Evolutionary conservation across 2,329 filamentous ascomycete species (phyloP).

Genomic region (Microdochium paspali): DNA sequence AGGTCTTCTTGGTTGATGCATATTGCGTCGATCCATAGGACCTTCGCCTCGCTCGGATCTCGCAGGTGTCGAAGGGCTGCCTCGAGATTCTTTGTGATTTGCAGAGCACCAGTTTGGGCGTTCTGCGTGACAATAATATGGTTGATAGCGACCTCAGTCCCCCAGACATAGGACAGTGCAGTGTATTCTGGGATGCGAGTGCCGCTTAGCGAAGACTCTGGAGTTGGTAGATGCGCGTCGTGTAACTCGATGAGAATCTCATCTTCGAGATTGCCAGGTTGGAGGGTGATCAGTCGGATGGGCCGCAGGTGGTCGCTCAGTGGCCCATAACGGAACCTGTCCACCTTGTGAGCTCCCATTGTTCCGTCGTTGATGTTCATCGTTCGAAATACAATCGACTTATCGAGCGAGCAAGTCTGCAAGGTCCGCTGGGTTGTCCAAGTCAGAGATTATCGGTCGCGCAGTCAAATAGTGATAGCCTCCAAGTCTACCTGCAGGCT

Average conservation of each 20-base stretch:
- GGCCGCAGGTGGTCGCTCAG: not conserved
- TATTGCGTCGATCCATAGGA: slow-evolving; percentile 12
- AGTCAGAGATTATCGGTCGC: too few species aligned
- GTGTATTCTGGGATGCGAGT: too few species aligned
- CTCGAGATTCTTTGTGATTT: not conserved
- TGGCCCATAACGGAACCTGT: not conserved
- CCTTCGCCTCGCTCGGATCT: not conserved
- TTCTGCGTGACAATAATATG: not conserved
- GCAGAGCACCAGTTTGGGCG: not conserved
- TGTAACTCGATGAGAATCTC: not conserved
- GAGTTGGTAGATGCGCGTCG: not conserved
- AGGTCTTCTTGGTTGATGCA: slow-evolving; percentile 14
- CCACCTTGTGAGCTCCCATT: too few species aligned
- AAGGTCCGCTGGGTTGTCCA: too few species aligned
- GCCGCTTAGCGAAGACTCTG: not conserved
- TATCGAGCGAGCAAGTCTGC: too few species aligned
- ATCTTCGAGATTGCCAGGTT: not conserved
- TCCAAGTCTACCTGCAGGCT: too few species aligned
- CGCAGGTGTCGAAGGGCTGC: slow-evolving; percentile 5
- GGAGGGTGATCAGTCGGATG: not conserved
- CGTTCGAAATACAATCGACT: too few species aligned
- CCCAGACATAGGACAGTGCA: not conserved
- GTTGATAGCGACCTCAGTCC: not conserved
- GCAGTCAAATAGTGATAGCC: too few species aligned
- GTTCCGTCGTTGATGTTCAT: too few species aligned